These are phyloP conservation scores for Fusarium sp. DNA, from an alignment of 2,329 filamentous ascomycete species.

Conservation along the genomic window DNA sequence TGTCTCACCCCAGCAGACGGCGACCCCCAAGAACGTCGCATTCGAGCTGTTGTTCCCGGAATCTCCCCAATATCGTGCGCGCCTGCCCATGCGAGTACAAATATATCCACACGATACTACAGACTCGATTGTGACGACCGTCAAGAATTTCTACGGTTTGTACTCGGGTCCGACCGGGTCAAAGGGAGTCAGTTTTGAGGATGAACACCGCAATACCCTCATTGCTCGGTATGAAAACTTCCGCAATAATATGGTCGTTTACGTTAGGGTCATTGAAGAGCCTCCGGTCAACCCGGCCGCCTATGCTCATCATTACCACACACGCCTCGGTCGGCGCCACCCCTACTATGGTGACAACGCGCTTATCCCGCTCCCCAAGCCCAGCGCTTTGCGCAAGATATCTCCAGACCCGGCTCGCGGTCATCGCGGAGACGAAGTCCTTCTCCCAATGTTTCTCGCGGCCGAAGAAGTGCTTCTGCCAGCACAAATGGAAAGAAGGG, in stretches of 20 bases:
- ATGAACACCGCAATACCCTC: slow-evolving; percentile 87
- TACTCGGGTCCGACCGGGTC: slow-evolving; percentile 79
- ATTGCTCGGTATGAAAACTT: slow-evolving; percentile 98
- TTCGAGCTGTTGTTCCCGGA: slow-evolving; percentile 81
- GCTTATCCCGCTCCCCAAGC: slow-evolving; percentile 59
- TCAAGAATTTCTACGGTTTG: slow-evolving; percentile 98
- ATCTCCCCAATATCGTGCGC: slow-evolving; percentile 76
- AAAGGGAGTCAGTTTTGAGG: slow-evolving; percentile 94
- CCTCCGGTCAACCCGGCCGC: slow-evolving; percentile 57
- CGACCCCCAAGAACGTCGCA: slow-evolving; percentile 78
- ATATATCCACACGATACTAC: slow-evolving; percentile 97
- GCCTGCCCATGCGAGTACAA: slow-evolving; percentile 86
- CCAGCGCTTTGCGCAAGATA: slow-evolving; percentile 68
- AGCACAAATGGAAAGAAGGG: slow-evolving; percentile 72
- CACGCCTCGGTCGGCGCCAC: slow-evolving; percentile 64
- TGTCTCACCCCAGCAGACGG: slow-evolving; percentile 60
- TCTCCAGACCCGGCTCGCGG: slow-evolving; percentile 76
- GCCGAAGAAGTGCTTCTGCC: slow-evolving; percentile 82
- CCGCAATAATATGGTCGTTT: slow-evolving; percentile 89
- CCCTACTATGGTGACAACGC: slow-evolving; percentile 66
- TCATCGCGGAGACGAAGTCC: slow-evolving; percentile 81
- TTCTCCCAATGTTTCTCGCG: slow-evolving; percentile 77
- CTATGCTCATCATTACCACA: slow-evolving; percentile 65
- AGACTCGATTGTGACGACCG: slow-evolving; percentile 96
- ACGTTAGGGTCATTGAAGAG: slow-evolving; percentile 85